phyloP scores from a whole-genome alignment of 2,329 filamentous ascomycete genomes.

The Scorias spongiosa region DNA sequence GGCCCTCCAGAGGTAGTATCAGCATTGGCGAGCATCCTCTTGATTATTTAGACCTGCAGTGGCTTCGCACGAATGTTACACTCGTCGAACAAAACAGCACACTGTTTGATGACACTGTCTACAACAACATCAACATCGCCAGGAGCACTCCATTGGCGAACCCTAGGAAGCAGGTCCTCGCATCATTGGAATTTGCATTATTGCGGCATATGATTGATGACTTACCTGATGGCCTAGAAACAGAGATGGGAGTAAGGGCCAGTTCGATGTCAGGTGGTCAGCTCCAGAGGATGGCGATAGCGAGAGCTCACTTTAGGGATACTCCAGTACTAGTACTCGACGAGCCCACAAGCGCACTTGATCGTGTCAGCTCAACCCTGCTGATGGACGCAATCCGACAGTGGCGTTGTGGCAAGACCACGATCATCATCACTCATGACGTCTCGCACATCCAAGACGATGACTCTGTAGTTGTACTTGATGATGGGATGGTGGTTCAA shows the following conservation, averaged over 20 bases:
- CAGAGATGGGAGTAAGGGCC: slow-evolving; percentile 54
- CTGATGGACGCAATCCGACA: slow-evolving; percentile 61
- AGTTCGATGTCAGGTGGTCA: slow-evolving; percentile 70
- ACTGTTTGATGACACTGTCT: slow-evolving; percentile 68
- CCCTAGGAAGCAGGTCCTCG: slow-evolving; percentile 39
- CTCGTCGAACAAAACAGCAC: slow-evolving; percentile 70
- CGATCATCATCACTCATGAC: slow-evolving; percentile 87
- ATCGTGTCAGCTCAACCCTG: slow-evolving; percentile 50
- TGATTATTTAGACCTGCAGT: slow-evolving; percentile 46
- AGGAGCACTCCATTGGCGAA: slow-evolving; percentile 16
- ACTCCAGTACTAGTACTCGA: slow-evolving; percentile 73
- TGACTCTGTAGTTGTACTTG: slow-evolving; percentile 71
- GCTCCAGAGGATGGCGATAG: slow-evolving; percentile 65
- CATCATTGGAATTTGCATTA: slow-evolving; percentile 51
- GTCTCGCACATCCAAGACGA: slow-evolving; percentile 54
- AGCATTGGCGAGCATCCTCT: slow-evolving; percentile 51
- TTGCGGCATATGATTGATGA: slow-evolving; percentile 51
- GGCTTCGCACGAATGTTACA: slow-evolving; percentile 64
- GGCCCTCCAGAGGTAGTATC: slow-evolving; percentile 49
- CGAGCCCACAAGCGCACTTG: slow-evolving; percentile 75
- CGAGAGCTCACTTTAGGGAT: slow-evolving; percentile 61
- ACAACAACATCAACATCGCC: slow-evolving; percentile 65
- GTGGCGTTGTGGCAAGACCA: slow-evolving; percentile 72
- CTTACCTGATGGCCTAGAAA: slow-evolving; percentile 58
- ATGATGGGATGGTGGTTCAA: slow-evolving; percentile 51